Conservation (phyloP, 257 asterid species). For the Hygrophila difformis region DNA sequence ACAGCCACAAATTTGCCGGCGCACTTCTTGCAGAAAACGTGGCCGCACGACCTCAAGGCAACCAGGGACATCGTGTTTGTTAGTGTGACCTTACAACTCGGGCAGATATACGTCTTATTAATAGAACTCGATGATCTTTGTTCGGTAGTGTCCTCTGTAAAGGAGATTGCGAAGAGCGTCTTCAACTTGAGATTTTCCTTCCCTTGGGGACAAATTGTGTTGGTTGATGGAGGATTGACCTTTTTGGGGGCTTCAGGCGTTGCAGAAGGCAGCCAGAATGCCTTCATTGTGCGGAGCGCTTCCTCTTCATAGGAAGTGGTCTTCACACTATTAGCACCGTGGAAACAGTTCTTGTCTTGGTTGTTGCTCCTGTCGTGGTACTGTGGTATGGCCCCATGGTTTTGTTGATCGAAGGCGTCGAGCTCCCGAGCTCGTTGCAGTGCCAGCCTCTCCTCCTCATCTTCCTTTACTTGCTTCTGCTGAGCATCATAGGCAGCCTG, state of each 20-base stretch:
- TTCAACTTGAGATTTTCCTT: slow-evolving; percentile 76
- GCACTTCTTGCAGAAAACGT: slow-evolving; percentile 88
- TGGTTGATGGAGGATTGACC: slow-evolving; percentile 61
- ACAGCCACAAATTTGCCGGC: slow-evolving; percentile 66
- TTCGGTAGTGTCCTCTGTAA: slow-evolving; percentile 59
- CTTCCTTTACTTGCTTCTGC: slow-evolving; percentile 50
- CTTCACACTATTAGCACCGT: slow-evolving; percentile 94
- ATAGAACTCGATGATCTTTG: slow-evolving; percentile 42
- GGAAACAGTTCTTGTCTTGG: slow-evolving; percentile 73
- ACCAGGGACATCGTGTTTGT: slow-evolving; percentile 64
- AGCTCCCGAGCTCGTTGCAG: slow-evolving; percentile 55
- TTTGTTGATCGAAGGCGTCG: slow-evolving; percentile 68
- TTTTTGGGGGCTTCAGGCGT: slow-evolving; percentile 86
- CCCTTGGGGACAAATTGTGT: slow-evolving; percentile 84
- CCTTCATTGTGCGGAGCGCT: slow-evolving; percentile 95
- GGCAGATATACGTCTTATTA: slow-evolving; percentile 64
- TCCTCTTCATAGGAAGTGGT: slow-evolving; percentile 88
- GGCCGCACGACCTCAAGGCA: slow-evolving; percentile 82
- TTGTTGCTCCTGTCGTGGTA: slow-evolving; percentile 40
- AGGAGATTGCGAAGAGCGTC: slow-evolving; percentile 51
- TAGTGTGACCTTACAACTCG: slow-evolving; percentile 84
- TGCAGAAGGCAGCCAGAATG: slow-evolving; percentile 96
- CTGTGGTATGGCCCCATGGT: slow-evolving; percentile 71
- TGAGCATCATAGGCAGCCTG: slow-evolving; percentile 39
- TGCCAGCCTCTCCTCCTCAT: slow-evolving; percentile 46